These are phyloP conservation scores for Microthyrium microscopicum DNA, from an alignment of 2,329 filamentous ascomycete species.

Conservation along the genomic window DNA sequence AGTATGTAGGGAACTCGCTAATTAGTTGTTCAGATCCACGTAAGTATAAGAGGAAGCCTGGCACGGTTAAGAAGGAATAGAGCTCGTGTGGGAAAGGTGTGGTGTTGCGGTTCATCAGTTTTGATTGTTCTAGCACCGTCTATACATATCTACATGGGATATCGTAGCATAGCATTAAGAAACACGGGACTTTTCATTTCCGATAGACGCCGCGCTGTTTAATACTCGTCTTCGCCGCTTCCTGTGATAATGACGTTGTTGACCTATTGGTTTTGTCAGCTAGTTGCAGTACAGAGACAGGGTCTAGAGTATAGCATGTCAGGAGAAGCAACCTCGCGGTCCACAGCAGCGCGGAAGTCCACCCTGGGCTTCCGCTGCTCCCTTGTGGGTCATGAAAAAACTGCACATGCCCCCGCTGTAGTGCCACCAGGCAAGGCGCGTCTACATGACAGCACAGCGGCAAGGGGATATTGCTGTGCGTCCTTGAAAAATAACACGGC, in stretches of 20 bases:
- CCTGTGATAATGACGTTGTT: conserved; percentile 94
- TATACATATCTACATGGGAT: too few relatives aligned
- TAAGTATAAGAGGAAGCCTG: conserved; percentile 7
- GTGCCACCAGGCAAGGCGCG: background rate
- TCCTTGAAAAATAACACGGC: background rate
- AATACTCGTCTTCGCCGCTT: conserved; percentile 75
- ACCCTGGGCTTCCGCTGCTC: too few relatives aligned
- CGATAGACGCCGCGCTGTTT: conserved; percentile 16
- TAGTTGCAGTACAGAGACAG: background rate
- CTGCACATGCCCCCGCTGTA: background rate
- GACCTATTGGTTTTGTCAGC: conserved; percentile 25
- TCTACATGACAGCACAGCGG: background rate
- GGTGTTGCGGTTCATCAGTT: background rate
- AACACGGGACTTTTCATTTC: background rate
- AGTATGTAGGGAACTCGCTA: conserved; percentile 1
- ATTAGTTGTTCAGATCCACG: conserved; percentile 4
- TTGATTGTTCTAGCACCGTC: too few relatives aligned
- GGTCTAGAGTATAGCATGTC: too few relatives aligned
- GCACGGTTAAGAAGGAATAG: background rate
- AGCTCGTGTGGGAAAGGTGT: background rate
- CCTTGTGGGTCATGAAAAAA: too few relatives aligned
- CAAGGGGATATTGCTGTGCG: background rate
- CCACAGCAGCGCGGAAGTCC: too few relatives aligned
- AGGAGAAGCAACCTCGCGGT: too few relatives aligned
- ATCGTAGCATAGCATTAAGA: too few relatives aligned